These are phyloP conservation scores for Catharanthus roseus DNA, from an alignment of 257 asterid genomes.

Conservation along the genomic window DNA sequence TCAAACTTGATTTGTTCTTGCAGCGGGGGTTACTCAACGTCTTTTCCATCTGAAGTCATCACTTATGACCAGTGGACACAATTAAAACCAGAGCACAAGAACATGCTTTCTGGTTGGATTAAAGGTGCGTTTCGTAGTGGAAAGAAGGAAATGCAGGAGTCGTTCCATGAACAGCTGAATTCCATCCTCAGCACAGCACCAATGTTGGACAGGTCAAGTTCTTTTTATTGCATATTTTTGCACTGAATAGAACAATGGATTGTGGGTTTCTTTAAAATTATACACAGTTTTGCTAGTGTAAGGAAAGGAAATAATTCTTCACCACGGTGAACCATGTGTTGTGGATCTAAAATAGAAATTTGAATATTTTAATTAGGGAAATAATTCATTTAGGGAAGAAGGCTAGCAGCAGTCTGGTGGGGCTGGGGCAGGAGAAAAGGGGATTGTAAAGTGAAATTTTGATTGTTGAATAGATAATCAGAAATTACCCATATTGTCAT, in stretches of 20 bases:
- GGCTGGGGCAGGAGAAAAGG: not conserved
- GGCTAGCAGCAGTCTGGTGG: not conserved
- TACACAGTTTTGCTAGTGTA: not conserved
- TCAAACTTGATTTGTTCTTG: conserved; percentile 25
- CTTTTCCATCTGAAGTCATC: conserved; percentile 74
- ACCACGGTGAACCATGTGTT: not conserved
- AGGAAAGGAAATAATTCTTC: not conserved
- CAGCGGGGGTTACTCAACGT: conserved; percentile 49
- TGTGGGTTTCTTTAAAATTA: not conserved
- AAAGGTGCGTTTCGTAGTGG: conserved; percentile 67
- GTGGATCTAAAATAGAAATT: not conserved
- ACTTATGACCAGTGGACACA: conserved; percentile 69
- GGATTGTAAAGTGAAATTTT: not conserved
- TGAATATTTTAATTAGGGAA: too few relatives aligned
- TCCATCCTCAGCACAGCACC: conserved; percentile 79
- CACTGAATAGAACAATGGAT: not conserved
- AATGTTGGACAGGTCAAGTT: conserved; percentile 68
- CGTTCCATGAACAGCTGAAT: conserved; percentile 50
- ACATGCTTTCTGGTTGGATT: conserved; percentile 64
- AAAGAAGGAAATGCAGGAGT: conserved; percentile 66
- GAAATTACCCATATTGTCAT: not conserved
- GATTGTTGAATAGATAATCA: not conserved
- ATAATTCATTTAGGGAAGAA: too few relatives aligned
- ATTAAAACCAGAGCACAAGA: conserved; percentile 53
- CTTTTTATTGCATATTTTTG: not conserved